A percentile compares a stretch with the other conserved stretches of the same genome.
Conservation (phyloP, 2,329 filamentous ascomycete species). For the Apiospora pterosperma region DNA sequence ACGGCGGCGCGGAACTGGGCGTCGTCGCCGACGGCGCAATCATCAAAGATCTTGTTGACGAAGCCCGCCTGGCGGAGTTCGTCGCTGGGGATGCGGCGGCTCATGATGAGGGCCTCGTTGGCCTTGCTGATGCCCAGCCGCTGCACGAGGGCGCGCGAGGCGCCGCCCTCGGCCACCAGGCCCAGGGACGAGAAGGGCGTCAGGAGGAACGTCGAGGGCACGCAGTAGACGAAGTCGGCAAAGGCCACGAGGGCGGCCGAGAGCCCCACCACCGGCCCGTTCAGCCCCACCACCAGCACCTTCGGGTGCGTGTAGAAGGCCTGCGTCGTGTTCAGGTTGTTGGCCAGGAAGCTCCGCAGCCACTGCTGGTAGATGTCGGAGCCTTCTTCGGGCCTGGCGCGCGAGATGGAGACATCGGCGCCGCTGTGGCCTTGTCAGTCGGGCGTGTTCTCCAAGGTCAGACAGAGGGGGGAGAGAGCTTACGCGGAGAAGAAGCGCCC, state of each 20-base stretch:
- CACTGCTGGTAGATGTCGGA: constrained; percentile 46
- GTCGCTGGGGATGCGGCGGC: constrained; percentile 67
- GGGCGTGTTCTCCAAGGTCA: background rate
- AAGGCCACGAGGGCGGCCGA: constrained; percentile 79
- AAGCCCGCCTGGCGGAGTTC: constrained; percentile 77
- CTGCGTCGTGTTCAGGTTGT: constrained; percentile 86
- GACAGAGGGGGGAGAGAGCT: constrained; percentile 28
- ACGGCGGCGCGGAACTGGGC: constrained; percentile 70
- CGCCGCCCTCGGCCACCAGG: constrained; percentile 84
- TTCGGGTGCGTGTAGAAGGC: constrained; percentile 93
- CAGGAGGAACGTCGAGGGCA: constrained; percentile 78
- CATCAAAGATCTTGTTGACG: constrained; percentile 75
- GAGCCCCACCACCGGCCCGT: constrained; percentile 87
- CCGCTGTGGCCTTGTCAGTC: constrained; percentile 36
- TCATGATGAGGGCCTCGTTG: constrained; percentile 92
- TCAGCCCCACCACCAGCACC: constrained; percentile 85
- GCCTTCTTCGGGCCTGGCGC: constrained; percentile 5
- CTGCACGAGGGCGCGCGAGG: constrained; percentile 73
- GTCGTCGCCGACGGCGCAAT: constrained; percentile 55
- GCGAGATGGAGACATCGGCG: constrained; percentile 66
- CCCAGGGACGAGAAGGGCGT: constrained; percentile 90
- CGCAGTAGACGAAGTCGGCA: constrained; percentile 89
- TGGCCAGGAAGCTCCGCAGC: constrained; percentile 70
- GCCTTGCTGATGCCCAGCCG: constrained; percentile 77
- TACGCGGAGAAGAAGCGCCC: constrained; percentile 90